A percentile compares a stretch with the other conserved stretches of the same genome.
Evolutionary conservation across 208 protist genomes (phyloP).

Genomic region (Balamuthia mandrillaris): DNA sequence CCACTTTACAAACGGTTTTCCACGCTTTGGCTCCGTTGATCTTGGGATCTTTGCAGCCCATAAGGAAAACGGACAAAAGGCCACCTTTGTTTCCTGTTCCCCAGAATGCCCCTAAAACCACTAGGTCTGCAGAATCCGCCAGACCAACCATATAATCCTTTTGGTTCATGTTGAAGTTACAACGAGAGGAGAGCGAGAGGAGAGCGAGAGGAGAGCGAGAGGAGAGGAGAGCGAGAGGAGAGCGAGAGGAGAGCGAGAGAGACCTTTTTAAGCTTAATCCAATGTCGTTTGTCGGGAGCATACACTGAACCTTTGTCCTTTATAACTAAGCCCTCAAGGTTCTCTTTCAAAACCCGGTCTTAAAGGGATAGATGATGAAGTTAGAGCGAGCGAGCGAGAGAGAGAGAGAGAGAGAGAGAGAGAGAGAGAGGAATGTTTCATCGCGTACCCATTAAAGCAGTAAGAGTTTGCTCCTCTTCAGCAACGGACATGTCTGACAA

Average conservation of each 20-base stretch:
- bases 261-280: constrained; percentile 83
- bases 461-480: too few species aligned
- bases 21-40: constrained; percentile 66
- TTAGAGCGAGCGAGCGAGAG: too few species aligned
- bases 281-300: constrained; percentile 76
- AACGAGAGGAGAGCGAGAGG: too few species aligned
- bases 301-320: constrained; percentile 76
- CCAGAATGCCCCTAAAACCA: constrained; percentile 78
- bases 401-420: too few species aligned
- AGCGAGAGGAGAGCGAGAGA: too few species aligned
- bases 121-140: constrained; percentile 78
- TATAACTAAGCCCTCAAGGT: constrained; percentile 77
- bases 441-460: too few species aligned
- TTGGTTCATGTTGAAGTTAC: too few species aligned
- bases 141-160: constrained; percentile 79
- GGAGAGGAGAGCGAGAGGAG: too few species aligned
- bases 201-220: too few species aligned
- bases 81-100: constrained; percentile 77
- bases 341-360: constrained; percentile 69
- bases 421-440: too few species aligned
- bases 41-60: constrained; percentile 70
- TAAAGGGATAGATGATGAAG: too few species aligned
- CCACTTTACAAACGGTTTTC: constrained; percentile 75
- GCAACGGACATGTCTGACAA: too few species aligned
- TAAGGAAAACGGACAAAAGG: constrained; percentile 74